phyloP scores from a whole-genome alignment of 768 basidiomycete genomes.

The Phylloporus scabripes region DNA sequence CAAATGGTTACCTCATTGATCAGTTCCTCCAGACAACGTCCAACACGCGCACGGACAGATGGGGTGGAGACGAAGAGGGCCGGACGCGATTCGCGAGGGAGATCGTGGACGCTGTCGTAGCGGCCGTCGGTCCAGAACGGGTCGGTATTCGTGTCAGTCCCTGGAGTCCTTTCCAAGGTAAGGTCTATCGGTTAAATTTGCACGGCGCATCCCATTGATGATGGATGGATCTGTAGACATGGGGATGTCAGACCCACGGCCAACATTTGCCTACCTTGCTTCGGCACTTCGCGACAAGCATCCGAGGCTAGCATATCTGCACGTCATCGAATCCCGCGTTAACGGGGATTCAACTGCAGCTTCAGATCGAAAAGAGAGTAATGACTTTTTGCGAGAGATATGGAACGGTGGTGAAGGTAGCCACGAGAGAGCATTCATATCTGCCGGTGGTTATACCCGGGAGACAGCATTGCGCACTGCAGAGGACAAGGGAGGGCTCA shows the following conservation, averaged over 20 bases:
- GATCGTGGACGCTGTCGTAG: slow-evolving; percentile 45
- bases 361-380: slow-evolving; percentile 24
- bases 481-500: slow-evolving; percentile 1
- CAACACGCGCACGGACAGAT: slow-evolving; percentile 58
- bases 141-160: slow-evolving; percentile 55
- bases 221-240: slow-evolving; percentile 34
- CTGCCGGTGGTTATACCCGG: background rate
- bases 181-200: background rate
- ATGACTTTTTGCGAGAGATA: slow-evolving; percentile 36
- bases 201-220: background rate
- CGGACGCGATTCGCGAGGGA: slow-evolving; percentile 54
- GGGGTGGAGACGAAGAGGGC: slow-evolving; percentile 62
- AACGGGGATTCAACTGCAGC: background rate
- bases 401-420: slow-evolving; percentile 1
- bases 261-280: slow-evolving; percentile 49
- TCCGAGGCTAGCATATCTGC: slow-evolving; percentile 44
- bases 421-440: background rate
- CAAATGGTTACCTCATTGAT: slow-evolving; percentile 46
- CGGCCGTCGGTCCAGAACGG: slow-evolving; percentile 49
- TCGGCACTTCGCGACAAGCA: slow-evolving; percentile 30
- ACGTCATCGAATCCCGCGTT: slow-evolving; percentile 40
- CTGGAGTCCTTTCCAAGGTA: slow-evolving; percentile 42
- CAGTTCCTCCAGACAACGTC: slow-evolving; percentile 57
- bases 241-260: slow-evolving; percentile 48
- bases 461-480: background rate